Base-by-base conservation (phyloP, 148 eudicot species). In the Silene uniflora region DNA sequence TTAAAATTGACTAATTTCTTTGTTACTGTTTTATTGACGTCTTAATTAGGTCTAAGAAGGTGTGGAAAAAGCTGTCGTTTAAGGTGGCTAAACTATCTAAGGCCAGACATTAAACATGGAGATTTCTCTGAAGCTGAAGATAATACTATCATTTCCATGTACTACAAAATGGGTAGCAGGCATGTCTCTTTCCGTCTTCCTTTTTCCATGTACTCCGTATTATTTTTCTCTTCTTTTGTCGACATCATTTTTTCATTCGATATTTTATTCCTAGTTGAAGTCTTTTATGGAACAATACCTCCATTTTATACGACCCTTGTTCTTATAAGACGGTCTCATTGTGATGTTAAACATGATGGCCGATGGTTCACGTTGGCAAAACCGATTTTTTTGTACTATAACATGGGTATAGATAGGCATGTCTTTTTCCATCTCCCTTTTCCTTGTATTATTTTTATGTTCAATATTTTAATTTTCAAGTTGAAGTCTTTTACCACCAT, bases 21-120 rank as follows among this genome's bases (percentile, higher is more conserved):
- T 18, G 44, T 39, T 11, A 69, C 72, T 46, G 58, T 69, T 69
- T 22, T 12, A 69, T 69, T 46, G 72, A 21, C 5, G 46, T 46
- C 5, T 47, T 11, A 32, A 88, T 32, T 4, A 32, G 95, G 92
- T 63, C 81, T 90, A 46, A 85, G 79, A 77, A 85, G 95, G 18
- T 90, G 95, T 25, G 95, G 95, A 21, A 89, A 90, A 79, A 90
- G 93, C 61, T 90, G 93, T 70, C 79, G 93, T 4, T 83, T 90
- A 73, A 82, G 95, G 67, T 90, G 95, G 95, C 87, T 90, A 2
- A 90, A 90, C 59, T 90, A 90, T 77, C 91, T 90, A 3, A 84
- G 95, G 52, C 95, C 95, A 24, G 86, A 90, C 75, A 87, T 90
- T 61, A 90, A 88, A 44, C 90, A 86, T 72, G 95, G 95, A 39